These are phyloP conservation scores for Starmerella stellata DNA, from an alignment of 805 yeast species.

Conservation along the genomic window DNA sequence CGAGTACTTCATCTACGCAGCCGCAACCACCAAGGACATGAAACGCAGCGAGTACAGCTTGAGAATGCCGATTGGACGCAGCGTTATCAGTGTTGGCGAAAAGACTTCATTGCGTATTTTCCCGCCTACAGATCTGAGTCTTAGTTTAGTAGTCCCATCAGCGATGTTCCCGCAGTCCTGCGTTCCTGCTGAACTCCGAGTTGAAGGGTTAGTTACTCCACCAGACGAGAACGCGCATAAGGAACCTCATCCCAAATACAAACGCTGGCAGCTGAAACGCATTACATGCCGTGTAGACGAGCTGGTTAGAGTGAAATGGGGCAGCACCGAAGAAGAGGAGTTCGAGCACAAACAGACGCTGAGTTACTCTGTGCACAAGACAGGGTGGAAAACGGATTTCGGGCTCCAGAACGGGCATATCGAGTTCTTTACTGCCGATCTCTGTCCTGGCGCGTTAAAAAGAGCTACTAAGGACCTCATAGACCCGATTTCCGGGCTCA, in stretches of 20 bases:
- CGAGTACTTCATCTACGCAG: constrained; percentile 59
- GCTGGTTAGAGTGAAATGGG: constrained; percentile 24
- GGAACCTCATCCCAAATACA: constrained; percentile 8
- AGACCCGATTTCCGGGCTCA: constrained; percentile 64
- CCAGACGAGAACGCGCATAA: constrained; percentile 7
- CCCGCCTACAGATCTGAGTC: constrained; percentile 86
- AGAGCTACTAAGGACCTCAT: constrained; percentile 31
- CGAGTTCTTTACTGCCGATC: constrained; percentile 32
- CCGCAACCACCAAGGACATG: constrained; percentile 9
- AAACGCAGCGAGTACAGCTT: constrained; percentile 5
- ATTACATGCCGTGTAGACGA: constrained; percentile 82
- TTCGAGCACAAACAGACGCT: constrained; percentile 56
- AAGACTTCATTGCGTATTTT: constrained; percentile 75
- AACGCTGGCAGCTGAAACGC: constrained; percentile 87
- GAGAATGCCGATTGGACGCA: constrained; percentile 46
- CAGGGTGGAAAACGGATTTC: constrained; percentile 94
- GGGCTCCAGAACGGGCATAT: constrained; percentile 49
- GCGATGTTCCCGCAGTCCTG: constrained; percentile 76
- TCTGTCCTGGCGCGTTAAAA: constrained; percentile 18
- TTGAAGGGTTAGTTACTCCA: constrained; percentile 32
- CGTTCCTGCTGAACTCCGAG: constrained; percentile 62
- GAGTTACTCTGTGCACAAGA: constrained; percentile 60
- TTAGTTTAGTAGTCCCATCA: constrained; percentile 72
- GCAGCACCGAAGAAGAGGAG: constrained; percentile 9
- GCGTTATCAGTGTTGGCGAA: constrained; percentile 66